Evolutionary conservation across 352 stramenopile genomes (phyloP).

Genomic region (Phytophthora crassamura): DNA sequence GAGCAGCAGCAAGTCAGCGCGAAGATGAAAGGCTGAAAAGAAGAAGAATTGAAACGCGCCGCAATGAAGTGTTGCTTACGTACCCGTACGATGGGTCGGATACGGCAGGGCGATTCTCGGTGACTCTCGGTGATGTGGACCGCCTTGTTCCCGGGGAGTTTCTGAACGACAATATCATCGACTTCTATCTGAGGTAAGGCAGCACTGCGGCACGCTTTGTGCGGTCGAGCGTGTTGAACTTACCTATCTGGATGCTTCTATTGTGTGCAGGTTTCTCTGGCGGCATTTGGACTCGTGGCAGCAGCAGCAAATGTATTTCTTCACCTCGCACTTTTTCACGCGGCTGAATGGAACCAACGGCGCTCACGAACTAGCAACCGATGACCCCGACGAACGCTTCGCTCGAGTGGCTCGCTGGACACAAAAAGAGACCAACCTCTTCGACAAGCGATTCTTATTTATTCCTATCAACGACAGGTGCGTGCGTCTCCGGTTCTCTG

Average conservation of each 20-base stretch:
- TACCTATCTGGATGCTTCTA: background rate
- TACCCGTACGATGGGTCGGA: constrained; percentile 74
- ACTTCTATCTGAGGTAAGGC: constrained; percentile 91
- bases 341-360: constrained; percentile 76
- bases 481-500: background rate
- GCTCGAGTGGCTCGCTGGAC: constrained; percentile 81
- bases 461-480: constrained; percentile 92
- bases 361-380: constrained; percentile 29
- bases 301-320: constrained; percentile 88
- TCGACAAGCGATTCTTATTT: constrained; percentile 88
- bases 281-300: constrained; percentile 69
- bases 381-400: constrained; percentile 56
- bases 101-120: constrained; percentile 54
- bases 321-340: constrained; percentile 96
- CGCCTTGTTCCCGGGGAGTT: constrained; percentile 91
- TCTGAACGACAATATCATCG: constrained; percentile 94
- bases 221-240: constrained; percentile 4
- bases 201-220: background rate
- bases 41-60: constrained; percentile 38
- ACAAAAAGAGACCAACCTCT: constrained; percentile 83
- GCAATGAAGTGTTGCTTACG: constrained; percentile 54
- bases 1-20: constrained; percentile 19
- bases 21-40: constrained; percentile 31
- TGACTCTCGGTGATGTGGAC: constrained; percentile 90
- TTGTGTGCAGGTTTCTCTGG: constrained; percentile 62